Evolutionary conservation across 306 rosid genomes (phyloP).

Genomic region (Begonia peltatifolia): DNA sequence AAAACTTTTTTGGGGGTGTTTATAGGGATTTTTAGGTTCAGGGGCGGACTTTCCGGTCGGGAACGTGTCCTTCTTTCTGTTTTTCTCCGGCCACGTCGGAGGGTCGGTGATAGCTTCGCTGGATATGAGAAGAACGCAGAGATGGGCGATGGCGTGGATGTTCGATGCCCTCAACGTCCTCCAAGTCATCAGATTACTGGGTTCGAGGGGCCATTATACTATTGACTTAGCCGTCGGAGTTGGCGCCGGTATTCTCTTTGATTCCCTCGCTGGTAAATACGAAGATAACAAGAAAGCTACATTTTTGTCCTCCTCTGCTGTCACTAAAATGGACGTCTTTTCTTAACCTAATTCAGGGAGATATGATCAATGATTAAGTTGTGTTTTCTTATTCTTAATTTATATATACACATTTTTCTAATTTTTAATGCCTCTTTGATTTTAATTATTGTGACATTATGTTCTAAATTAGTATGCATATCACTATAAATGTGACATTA

Average conservation of each 20-base stretch:
- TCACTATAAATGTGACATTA: too few relatives aligned
- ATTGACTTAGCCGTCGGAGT: slow-evolving; percentile 79
- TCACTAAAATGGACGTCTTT: too few relatives aligned
- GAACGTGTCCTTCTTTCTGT: slow-evolving; percentile 76
- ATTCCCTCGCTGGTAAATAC: slow-evolving; percentile 64
- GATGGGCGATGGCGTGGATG: slow-evolving; percentile 56
- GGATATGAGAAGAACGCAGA: slow-evolving; percentile 76
- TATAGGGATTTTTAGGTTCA: slow-evolving; percentile 75
- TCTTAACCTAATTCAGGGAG: too few relatives aligned
- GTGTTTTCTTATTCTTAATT: too few relatives aligned
- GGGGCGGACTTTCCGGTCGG: slow-evolving; percentile 92
- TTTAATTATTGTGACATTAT: too few relatives aligned
- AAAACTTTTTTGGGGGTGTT: background rate
- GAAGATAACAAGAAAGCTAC: slow-evolving; percentile 28
- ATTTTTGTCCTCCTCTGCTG: background rate
- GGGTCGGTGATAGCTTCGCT: slow-evolving; percentile 84
- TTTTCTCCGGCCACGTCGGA: slow-evolving; percentile 81
- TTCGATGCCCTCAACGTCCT: slow-evolving; percentile 60
- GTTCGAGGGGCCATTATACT: slow-evolving; percentile 83
- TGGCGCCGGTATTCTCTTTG: slow-evolving; percentile 87
- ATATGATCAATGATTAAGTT: too few relatives aligned
- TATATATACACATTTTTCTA: too few relatives aligned
- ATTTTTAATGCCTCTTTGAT: too few relatives aligned
- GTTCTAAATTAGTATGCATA: too few relatives aligned
- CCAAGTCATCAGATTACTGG: slow-evolving; percentile 57